Conservation (phyloP, 2,329 filamentous ascomycete genomes). For the Fusarium agapanthi region DNA sequence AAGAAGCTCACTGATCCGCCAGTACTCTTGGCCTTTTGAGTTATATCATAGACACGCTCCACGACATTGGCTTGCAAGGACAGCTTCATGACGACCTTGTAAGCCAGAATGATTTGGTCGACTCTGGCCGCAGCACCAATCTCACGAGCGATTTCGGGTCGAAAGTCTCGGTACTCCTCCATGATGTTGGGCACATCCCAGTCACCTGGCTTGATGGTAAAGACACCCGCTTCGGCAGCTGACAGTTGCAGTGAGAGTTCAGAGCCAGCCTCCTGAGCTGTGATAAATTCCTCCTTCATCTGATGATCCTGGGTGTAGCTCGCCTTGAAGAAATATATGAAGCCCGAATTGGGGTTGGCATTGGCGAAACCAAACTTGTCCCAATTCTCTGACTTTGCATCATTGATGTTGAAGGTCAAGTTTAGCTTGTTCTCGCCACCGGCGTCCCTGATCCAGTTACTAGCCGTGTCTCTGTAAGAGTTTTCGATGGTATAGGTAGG, state of each 20-base stretch:
- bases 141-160: accelerated
- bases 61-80: accelerated
- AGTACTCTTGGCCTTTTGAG: neutral
- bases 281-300: neutral
- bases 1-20: neutral
- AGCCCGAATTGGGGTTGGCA: neutral
- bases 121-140: neutral
- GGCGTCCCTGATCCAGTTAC: neutral
- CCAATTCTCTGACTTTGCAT: neutral
- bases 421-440: neutral
- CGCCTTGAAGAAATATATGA: neutral
- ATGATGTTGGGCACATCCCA: neutral
- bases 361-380: neutral
- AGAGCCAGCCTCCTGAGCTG: neutral
- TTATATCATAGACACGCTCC: neutral
- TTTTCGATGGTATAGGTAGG: neutral
- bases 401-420: neutral
- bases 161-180: accelerated
- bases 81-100: neutral
- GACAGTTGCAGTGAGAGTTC: neutral
- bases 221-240: neutral
- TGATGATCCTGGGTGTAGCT: accelerated
- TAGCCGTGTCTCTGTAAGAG: neutral
- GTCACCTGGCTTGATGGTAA: neutral
- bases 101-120: neutral